A percentile compares a stretch with the other conserved stretches of the same genome.
Conservation (phyloP, 768 basidiomycete genomes). For the Tremella mesenterica region DNA sequence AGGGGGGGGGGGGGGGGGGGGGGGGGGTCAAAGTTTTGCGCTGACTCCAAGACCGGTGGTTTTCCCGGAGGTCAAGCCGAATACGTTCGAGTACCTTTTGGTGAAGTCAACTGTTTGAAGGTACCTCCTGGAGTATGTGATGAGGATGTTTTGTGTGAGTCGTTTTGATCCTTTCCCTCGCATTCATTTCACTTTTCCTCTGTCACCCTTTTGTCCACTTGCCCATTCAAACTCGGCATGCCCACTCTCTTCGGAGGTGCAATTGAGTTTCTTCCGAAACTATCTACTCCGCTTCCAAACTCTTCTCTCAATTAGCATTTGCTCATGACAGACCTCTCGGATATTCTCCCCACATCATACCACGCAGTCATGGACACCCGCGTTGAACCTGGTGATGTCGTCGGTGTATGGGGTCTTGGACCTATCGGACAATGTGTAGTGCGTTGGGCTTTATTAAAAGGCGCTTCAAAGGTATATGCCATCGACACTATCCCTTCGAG, state of each 20-base stretch:
- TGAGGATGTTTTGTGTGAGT: slow-evolving; percentile 46
- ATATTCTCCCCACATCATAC: slow-evolving; percentile 62
- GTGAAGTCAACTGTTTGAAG: slow-evolving; percentile 61
- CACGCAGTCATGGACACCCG: slow-evolving; percentile 66
- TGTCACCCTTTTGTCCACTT: slow-evolving; percentile 16
- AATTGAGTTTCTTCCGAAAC: no score
- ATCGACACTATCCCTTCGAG: slow-evolving; percentile 57
- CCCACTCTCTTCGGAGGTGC: no score
- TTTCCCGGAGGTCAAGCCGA: slow-evolving; percentile 70
- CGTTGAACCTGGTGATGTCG: slow-evolving; percentile 62
- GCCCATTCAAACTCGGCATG: neutral
- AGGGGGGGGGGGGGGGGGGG: no score
- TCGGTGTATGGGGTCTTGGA: slow-evolving; percentile 65
- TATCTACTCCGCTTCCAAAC: no score
- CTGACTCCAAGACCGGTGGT: slow-evolving; percentile 44
- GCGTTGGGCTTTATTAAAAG: slow-evolving; percentile 59
- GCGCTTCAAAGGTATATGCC: slow-evolving; percentile 61
- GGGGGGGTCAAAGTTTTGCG: neutral
- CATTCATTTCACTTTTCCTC: slow-evolving; percentile 21
- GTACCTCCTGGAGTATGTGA: slow-evolving; percentile 60
- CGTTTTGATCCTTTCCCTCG: neutral
- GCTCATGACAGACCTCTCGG: slow-evolving; percentile 40
- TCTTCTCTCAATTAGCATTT: no score
- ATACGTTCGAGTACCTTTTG: slow-evolving; percentile 57
- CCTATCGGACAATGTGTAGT: slow-evolving; percentile 58